Conservation (phyloP, 129 eudicot species). For the Flaveria robusta region DNA sequence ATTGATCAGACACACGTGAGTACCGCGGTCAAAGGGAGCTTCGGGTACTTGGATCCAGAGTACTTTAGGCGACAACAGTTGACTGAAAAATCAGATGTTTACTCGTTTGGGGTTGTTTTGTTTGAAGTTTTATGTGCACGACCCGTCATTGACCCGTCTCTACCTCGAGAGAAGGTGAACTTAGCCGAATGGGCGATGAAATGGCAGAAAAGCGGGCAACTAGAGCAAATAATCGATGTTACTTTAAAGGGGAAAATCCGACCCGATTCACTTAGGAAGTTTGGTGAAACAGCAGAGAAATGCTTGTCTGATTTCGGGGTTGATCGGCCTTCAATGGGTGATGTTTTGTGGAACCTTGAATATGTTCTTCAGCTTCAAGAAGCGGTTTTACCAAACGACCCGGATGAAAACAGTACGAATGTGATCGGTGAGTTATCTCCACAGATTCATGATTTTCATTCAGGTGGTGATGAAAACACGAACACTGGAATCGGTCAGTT, state of each 20-base stretch:
- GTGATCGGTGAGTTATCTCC: slow-evolving; percentile 80
- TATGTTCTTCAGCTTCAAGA: slow-evolving; percentile 91
- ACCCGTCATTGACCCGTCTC: slow-evolving; percentile 87
- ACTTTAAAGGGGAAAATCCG: slow-evolving; percentile 59
- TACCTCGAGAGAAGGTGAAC: slow-evolving; percentile 85
- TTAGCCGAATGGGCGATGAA: slow-evolving; percentile 97
- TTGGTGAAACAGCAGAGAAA: slow-evolving; percentile 91
- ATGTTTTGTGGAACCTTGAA: slow-evolving; percentile 94
- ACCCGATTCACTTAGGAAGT: slow-evolving; percentile 82
- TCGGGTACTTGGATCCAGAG: slow-evolving; percentile 94
- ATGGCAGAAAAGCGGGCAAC: slow-evolving; percentile 82
- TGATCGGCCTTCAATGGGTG: slow-evolving; percentile 95
- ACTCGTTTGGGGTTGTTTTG: slow-evolving; percentile 88
- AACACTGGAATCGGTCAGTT: slow-evolving; percentile 40
- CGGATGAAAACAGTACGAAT: slow-evolving; percentile 83
- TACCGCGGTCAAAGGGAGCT: slow-evolving; percentile 97
- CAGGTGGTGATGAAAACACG: slow-evolving; percentile 33
- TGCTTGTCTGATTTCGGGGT: slow-evolving; percentile 93
- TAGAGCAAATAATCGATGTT: slow-evolving; percentile 75
- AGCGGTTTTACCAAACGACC: slow-evolving; percentile 63
- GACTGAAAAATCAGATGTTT: slow-evolving; percentile 91
- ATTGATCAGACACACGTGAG: slow-evolving; percentile 94
- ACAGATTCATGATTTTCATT: slow-evolving; percentile 55
- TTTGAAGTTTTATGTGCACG: slow-evolving; percentile 92
- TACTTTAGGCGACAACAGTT: slow-evolving; percentile 88